Conservation (phyloP, 306 rosid genomes). For the Cicer yamashitae region DNA sequence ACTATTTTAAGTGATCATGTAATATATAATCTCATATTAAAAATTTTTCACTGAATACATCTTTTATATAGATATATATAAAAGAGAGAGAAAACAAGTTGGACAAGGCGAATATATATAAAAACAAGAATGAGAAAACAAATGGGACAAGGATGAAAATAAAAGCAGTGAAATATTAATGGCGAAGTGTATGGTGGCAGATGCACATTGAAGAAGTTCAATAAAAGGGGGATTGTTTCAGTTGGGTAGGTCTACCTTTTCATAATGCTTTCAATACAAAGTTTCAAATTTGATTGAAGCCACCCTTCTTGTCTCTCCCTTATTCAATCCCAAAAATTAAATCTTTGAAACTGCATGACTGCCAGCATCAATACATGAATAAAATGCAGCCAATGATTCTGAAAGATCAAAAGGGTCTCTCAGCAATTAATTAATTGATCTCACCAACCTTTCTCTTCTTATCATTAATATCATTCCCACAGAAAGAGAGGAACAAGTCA, state of each 20-base stretch:
- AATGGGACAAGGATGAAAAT: background rate
- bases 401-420: conserved; percentile 49
- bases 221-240: conserved; percentile 61
- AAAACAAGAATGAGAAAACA: too few species aligned
- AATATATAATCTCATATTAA: too few species aligned
- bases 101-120: too few species aligned
- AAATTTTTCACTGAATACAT: too few species aligned
- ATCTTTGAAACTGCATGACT: conserved; percentile 7
- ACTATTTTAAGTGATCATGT: too few species aligned
- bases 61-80: too few species aligned
- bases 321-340: conserved; percentile 33
- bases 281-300: conserved; percentile 38
- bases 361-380: conserved; percentile 48
- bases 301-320: conserved; percentile 25
- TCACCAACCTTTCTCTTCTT: conserved; percentile 64
- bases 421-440: conserved; percentile 50
- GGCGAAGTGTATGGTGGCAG: conserved; percentile 68
- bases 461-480: conserved; percentile 50
- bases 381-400: conserved; percentile 73
- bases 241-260: conserved; percentile 78
- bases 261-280: conserved; percentile 24
- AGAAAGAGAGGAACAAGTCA: conserved; percentile 22
- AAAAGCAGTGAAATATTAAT: conserved; percentile 49
- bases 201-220: conserved; percentile 73
- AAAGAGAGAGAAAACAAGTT: background rate